These are phyloP conservation scores for Aspergillus cristatus DNA, from an alignment of 495 filamentous ascomycete species.

Conservation along the genomic window DNA sequence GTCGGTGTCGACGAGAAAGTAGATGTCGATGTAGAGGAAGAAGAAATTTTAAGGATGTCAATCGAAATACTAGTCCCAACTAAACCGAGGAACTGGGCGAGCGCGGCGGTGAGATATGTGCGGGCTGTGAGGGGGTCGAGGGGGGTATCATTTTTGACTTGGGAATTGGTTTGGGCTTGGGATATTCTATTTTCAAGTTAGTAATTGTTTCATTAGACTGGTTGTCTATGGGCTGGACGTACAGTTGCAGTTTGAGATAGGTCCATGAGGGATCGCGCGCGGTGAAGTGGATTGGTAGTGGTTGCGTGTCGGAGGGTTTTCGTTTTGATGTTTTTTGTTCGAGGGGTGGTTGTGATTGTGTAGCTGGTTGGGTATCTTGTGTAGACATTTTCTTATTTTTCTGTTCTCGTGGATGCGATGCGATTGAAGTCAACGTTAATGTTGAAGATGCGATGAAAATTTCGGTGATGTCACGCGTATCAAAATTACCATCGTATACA, in stretches of 20 bases:
- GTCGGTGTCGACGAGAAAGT: background rate
- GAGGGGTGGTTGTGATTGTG: background rate
- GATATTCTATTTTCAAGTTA: conserved; percentile 14
- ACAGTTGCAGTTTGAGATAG: conserved; percentile 40
- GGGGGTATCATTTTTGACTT: conserved; percentile 7
- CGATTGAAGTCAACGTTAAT: background rate
- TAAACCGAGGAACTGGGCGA: conserved; percentile 72
- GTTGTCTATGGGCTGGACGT: conserved; percentile 3
- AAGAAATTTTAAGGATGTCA: conserved; percentile 61
- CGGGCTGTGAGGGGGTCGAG: conserved; percentile 69
- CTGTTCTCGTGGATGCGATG: conserved; percentile 3
- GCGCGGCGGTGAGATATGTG: conserved; percentile 60
- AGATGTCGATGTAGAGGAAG: background rate
- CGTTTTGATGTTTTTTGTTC: conserved; percentile 13
- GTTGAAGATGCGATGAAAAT: background rate
- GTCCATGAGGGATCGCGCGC: conserved; percentile 43
- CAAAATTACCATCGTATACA: background rate
- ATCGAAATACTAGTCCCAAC: conserved; percentile 67
- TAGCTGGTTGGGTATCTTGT: background rate
- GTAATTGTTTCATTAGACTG: conserved; percentile 6
- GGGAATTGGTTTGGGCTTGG: conserved; percentile 11
- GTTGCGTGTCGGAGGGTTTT: conserved; percentile 18
- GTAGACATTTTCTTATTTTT: conserved; percentile 1
- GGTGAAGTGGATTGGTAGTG: conserved; percentile 23
- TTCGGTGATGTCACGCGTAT: background rate